Conservation (phyloP, 2,329 filamentous ascomycete species). For the Westerdykella sp. region DNA sequence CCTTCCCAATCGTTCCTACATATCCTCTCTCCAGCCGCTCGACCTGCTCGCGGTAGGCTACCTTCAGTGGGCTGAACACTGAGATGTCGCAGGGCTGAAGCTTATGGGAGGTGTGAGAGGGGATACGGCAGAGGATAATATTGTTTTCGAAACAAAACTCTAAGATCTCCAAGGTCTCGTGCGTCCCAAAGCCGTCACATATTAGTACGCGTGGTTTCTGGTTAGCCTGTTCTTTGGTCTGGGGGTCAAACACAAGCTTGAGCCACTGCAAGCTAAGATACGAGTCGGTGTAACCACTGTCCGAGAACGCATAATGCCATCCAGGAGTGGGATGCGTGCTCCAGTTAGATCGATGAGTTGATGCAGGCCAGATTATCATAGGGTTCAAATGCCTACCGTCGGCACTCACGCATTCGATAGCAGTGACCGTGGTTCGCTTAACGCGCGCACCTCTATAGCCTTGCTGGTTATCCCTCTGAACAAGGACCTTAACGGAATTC, state of each 20-base stretch:
- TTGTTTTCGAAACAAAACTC: conserved; percentile 30
- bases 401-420: conserved; percentile 13
- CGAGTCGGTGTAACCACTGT: conserved; percentile 17
- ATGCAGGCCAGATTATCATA: conserved; percentile 17
- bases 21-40: conserved; percentile 15
- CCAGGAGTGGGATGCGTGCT: conserved; percentile 11
- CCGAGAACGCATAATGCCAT: conserved; percentile 11
- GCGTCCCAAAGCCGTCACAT: conserved; percentile 9
- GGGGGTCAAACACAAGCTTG: conserved; percentile 29
- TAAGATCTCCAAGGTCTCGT: conserved; percentile 31
- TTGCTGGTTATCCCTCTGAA: conserved; percentile 6
- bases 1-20: conserved; percentile 14
- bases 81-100: conserved; percentile 18
- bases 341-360: conserved; percentile 14
- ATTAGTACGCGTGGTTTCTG: conserved; percentile 28
- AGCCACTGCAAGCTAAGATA: conserved; percentile 33
- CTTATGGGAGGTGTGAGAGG: conserved; percentile 10
- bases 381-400: conserved; percentile 15
- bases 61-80: conserved; percentile 16
- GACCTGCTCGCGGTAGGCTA: conserved; percentile 20
- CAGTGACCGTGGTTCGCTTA: conserved; percentile 9
- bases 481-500: conserved; percentile 9
- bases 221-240: conserved; percentile 23
- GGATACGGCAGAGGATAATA: conserved; percentile 28
- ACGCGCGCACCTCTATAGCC: conserved; percentile 7